Conservation (phyloP, 1,139 yeast species). For the Saccharomycopsis hybrid region DNA sequence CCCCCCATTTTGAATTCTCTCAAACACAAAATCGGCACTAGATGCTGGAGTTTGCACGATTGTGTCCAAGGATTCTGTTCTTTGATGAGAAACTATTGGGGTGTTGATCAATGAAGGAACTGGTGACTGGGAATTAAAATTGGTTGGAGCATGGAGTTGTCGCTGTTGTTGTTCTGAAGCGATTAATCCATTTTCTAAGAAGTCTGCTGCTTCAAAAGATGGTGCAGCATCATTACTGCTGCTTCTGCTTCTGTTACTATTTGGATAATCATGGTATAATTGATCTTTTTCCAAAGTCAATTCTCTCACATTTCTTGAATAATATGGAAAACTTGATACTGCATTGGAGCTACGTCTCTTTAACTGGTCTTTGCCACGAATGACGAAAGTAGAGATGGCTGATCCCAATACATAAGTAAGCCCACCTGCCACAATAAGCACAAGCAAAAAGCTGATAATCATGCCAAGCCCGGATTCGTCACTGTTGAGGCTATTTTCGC, state of each 20-base stretch:
- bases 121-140: background rate
- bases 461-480: background rate
- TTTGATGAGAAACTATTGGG: background rate
- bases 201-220: background rate
- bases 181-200: background rate
- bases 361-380: background rate
- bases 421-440: background rate
- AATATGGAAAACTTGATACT: background rate
- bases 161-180: background rate
- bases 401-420: background rate
- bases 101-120: conserved; percentile 3
- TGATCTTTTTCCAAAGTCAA: background rate
- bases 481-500: background rate
- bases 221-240: background rate
- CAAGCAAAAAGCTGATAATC: background rate
- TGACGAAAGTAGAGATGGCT: background rate
- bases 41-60: conserved; percentile 4
- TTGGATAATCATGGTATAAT: too few species aligned
- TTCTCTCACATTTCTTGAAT: too few species aligned
- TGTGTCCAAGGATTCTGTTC: background rate
- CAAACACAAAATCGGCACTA: conserved; percentile 2
- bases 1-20: background rate
- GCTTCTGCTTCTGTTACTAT: too few species aligned
- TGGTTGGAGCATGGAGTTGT: background rate
- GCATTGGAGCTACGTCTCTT: too few species aligned